Conservation (phyloP, 2,329 filamentous ascomycete species). For the Colletotrichum echinochloae region DNA sequence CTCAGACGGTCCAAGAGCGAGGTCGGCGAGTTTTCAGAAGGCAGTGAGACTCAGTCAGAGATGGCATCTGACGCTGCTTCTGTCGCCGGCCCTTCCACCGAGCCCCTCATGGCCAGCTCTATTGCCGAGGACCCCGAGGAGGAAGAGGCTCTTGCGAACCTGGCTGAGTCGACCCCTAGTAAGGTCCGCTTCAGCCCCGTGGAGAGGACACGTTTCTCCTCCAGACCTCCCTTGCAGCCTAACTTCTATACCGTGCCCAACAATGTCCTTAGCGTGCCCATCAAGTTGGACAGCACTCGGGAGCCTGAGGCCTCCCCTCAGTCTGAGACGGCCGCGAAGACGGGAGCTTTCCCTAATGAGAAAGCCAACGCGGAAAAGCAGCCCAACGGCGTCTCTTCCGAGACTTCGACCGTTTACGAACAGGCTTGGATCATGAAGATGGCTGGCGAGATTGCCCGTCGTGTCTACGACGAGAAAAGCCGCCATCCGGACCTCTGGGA, state of each 20-base stretch:
- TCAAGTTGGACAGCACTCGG: conserved; percentile 26
- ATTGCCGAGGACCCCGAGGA: conserved; percentile 71
- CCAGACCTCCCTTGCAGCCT: conserved; percentile 50
- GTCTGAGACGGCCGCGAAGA: conserved; percentile 43
- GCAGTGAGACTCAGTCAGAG: conserved; percentile 60
- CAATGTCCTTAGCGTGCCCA: conserved; percentile 33
- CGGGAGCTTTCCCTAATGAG: conserved; percentile 44
- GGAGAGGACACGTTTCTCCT: conserved; percentile 46
- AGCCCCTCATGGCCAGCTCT: conserved; percentile 66
- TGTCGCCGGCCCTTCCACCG: conserved; percentile 70
- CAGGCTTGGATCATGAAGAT: conserved; percentile 94
- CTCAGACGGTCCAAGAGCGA: conserved; percentile 73
- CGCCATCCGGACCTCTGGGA: conserved; percentile 65
- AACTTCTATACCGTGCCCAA: conserved; percentile 48
- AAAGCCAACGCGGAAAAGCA: conserved; percentile 50
- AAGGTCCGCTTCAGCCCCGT: conserved; percentile 57
- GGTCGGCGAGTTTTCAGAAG: conserved; percentile 64
- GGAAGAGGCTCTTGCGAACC: conserved; percentile 49
- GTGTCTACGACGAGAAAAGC: conserved; percentile 88
- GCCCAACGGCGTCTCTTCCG: conserved; percentile 51
- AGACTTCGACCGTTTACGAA: conserved; percentile 71
- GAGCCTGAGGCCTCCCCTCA: conserved; percentile 41
- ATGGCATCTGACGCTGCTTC: conserved; percentile 65
- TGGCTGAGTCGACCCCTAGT: conserved; percentile 45
- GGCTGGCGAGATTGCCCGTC: conserved; percentile 88